Evolutionary conservation across 2,329 filamentous ascomycete species (phyloP), one percentile per base, ranked within the genome.

Genomic region (Hymenoscyphus linearis): DNA sequence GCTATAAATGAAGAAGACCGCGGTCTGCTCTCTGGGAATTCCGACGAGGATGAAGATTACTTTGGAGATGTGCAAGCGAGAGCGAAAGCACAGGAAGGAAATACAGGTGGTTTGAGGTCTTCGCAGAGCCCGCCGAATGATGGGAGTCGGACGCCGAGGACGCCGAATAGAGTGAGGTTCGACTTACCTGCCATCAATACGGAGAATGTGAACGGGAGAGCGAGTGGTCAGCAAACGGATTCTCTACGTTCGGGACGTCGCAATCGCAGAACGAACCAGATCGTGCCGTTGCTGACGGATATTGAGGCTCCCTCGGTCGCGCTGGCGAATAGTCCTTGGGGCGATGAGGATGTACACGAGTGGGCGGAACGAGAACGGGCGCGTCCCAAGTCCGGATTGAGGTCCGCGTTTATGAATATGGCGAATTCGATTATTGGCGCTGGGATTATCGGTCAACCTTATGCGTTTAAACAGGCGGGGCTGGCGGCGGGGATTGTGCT

Each of bases 331-430:
- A 68, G 62, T 60, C 69, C 68, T 26, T 71, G 76, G 65, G 72
- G 73, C 34, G 69, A 70, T 63, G 73, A 71, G 52, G 78, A 80
- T 66, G 74, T 79, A 27, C 74, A 79, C 58, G 72, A 77, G 50
- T 80, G 79, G 75, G 81, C 80, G 4, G 80, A 82, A 68, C 76
- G 78, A 36, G 83, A 87, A 72, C 79, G 80, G 60, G 71, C 56
- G 7, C 82, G 93, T 60, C 92, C 93, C 54, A 93, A 93, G 77
- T 96, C 91, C 61, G 89, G 89, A 4, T 82, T 98, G 77, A 82
- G 84, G 64, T 91, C 89, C 73, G 93, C 95, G 2, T 98, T 99
- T 69, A 96, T 98, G 92, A 99, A 99, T 77, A 99, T 99, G 95
- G 93, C 95, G 65, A 99, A 99, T 78, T 96, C 90, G 70, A 99